Evolutionary conservation across 805 yeast species (phyloP).

Genomic region (Dipodascopsis tothii): DNA sequence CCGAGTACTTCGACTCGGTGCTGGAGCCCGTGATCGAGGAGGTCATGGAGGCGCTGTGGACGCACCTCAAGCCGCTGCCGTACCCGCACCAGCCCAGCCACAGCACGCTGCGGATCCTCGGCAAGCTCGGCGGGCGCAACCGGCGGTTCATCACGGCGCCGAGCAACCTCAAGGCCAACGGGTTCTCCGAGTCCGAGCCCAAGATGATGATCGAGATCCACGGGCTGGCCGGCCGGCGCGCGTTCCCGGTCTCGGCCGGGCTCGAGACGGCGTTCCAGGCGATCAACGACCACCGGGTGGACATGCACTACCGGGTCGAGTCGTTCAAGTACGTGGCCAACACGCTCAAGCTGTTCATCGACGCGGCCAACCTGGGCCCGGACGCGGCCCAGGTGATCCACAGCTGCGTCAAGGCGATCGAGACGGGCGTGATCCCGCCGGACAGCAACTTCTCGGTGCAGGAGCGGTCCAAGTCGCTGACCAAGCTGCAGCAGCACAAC

Average conservation of each 20-base stretch:
- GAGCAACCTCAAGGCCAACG: constrained; percentile 48
- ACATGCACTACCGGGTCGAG: constrained; percentile 61
- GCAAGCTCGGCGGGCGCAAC: constrained; percentile 94
- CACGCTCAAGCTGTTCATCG: constrained; percentile 61
- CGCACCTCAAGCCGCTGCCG: constrained; percentile 83
- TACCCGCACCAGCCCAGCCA: constrained; percentile 93
- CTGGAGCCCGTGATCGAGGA: constrained; percentile 94
- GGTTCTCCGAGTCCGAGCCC: constrained; percentile 52
- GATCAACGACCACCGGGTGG: constrained; percentile 52
- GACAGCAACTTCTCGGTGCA: constrained; percentile 16
- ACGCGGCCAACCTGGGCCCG: constrained; percentile 29
- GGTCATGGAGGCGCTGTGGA: constrained; percentile 88
- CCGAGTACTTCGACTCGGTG: constrained; percentile 94
- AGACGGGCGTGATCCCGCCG: constrained; percentile 19
- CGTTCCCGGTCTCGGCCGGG: constrained; percentile 78
- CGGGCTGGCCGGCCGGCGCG: constrained; percentile 55
- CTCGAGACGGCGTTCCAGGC: constrained; percentile 68
- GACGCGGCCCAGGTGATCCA: constrained; percentile 10
- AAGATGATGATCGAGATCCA: constrained; percentile 62
- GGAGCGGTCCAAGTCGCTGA: constrained; percentile 14
- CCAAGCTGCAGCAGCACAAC: constrained; percentile 40
- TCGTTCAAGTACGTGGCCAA: constrained; percentile 68
- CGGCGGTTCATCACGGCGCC: constrained; percentile 77
- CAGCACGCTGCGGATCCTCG: constrained; percentile 84
- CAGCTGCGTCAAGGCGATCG: constrained; percentile 16